Evolutionary conservation across 2,329 filamentous ascomycete species (phyloP).

Genomic region (Tolypocladium tundrense): DNA sequence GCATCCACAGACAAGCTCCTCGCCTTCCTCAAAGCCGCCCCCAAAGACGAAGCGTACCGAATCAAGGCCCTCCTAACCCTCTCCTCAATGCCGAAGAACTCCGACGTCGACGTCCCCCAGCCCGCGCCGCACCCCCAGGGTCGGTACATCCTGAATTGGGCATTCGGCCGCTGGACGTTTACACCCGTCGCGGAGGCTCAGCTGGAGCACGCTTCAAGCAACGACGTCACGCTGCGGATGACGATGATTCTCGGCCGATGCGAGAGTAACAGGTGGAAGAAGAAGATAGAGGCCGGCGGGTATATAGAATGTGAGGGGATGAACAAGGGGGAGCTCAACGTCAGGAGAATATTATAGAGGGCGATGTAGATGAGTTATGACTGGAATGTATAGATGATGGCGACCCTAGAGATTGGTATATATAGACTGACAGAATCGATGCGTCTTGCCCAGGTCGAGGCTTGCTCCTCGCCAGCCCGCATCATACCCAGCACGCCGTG

Average conservation of each 20-base stretch:
- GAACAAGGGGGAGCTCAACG: constrained; percentile 35
- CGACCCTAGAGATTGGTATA: not conserved
- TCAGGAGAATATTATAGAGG: constrained; percentile 38
- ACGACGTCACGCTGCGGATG: constrained; percentile 52
- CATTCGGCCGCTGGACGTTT: constrained; percentile 91
- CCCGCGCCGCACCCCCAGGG: constrained; percentile 19
- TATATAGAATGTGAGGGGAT: constrained; percentile 38
- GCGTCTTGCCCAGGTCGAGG: not conserved
- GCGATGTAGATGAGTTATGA: not conserved
- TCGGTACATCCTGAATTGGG: constrained; percentile 94
- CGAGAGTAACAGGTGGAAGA: constrained; percentile 69
- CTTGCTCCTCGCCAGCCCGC: too few species aligned
- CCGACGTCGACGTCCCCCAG: constrained; percentile 35
- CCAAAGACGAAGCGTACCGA: constrained; percentile 90
- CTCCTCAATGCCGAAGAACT: constrained; percentile 34
- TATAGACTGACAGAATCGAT: not conserved
- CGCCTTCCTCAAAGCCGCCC: constrained; percentile 57
- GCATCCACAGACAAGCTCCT: constrained; percentile 54
- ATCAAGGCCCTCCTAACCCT: constrained; percentile 66
- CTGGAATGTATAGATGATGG: not conserved
- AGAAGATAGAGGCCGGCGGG: constrained; percentile 52
- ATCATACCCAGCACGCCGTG: not conserved
- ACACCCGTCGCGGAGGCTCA: constrained; percentile 41
- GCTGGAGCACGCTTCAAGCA: constrained; percentile 44
- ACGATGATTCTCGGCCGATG: constrained; percentile 65